phyloP scores from a whole-genome alignment of 2,329 filamentous ascomycete genomes.

The Clonostachys solani region DNA sequence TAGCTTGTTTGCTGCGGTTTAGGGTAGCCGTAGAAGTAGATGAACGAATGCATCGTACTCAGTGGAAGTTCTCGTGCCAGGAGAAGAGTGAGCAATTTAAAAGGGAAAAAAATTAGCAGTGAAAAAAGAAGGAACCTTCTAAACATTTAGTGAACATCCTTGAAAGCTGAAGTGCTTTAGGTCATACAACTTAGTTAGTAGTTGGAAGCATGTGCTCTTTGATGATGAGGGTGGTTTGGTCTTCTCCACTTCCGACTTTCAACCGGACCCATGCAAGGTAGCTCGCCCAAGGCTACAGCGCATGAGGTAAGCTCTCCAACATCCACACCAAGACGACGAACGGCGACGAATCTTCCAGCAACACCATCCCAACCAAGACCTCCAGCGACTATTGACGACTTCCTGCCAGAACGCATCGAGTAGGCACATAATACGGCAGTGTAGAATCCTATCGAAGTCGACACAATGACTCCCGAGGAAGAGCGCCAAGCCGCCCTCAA shows the following conservation, averaged over 20 bases:
- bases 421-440: not conserved
- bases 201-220: too few relatives aligned
- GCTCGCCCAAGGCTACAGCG: slow-evolving; percentile 18
- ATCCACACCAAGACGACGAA: slow-evolving; percentile 1
- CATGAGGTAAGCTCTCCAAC: slow-evolving; percentile 33
- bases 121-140: not conserved
- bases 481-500: slow-evolving; percentile 68
- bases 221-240: not conserved
- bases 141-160: too few relatives aligned
- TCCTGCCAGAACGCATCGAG: not conserved
- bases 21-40: too few relatives aligned
- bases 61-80: too few relatives aligned
- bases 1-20: too few relatives aligned
- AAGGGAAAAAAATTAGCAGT: not conserved
- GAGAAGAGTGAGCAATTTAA: too few relatives aligned
- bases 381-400: not conserved
- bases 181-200: too few relatives aligned
- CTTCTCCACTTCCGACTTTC: slow-evolving; percentile 19
- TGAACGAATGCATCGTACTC: too few relatives aligned
- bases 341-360: not conserved
- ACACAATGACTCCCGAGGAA: slow-evolving; percentile 47
- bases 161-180: too few relatives aligned
- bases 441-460: slow-evolving; percentile 1
- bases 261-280: slow-evolving; percentile 13
- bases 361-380: not conserved